Evolutionary conservation across 2,329 filamentous ascomycete genomes (phyloP), one percentile per base, ranked within the genome.

Genomic region (Chaetomium sp.): DNA sequence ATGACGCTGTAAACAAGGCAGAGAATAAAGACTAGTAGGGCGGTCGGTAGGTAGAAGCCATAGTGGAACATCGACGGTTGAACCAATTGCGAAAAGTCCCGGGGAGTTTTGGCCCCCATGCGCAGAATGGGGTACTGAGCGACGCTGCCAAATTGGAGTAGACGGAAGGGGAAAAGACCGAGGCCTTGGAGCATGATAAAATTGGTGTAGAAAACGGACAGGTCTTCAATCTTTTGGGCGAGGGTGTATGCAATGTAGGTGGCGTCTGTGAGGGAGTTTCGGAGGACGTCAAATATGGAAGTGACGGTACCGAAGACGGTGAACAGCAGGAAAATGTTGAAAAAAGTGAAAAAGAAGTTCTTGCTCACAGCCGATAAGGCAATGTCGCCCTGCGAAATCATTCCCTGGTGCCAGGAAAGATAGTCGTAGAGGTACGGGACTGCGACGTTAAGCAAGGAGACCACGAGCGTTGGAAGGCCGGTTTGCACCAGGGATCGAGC

Each of bases 261-360:
- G 0, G 91, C 89, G 68, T 96, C 90, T 63, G 82, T 84, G 54
- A 96, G 78, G 8, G 86, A 82, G 48, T 92, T 81, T 53, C 83
- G 83, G 47, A 97, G 77, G 52, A 87, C 80, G 37, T 78, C 76
- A 71, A 84, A 84, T 66, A 96, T 88, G 53, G 86, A 83, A 41
- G 87, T 84, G 72, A 88, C 89, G 4, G 91, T 90, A 53, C 88
- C 88, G 46, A 95, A 88, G 33, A 94, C 80, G 1, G 92, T 95
- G 69, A 97, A 96, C 45, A 97, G 83, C 50, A 97, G 81, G 72
- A 99, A 99, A 55, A 97, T 89, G 72, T 99, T 99, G 81, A 99
- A 97, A 72, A 99, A 99, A 8, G 88, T 91, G 69, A 99, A 99
- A 78, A 97, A 96, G 74, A 97, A 99, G 71, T 97, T 99, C 75